These are phyloP conservation scores for Fusarium sororula DNA, from an alignment of 2,329 filamentous ascomycete species.

Conservation along the genomic window DNA sequence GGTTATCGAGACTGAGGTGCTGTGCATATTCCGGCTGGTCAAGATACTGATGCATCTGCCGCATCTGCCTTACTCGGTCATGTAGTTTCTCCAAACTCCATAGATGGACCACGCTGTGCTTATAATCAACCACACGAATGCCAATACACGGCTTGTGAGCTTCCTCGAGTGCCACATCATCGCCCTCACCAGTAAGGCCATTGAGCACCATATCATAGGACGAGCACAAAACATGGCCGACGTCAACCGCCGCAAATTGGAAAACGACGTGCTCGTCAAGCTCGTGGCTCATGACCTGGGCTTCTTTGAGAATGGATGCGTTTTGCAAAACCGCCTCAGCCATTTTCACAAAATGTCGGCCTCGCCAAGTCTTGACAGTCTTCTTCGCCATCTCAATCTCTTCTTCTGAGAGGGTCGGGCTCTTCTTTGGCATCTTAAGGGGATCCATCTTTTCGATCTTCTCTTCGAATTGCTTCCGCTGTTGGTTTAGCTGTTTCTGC, in stretches of 20 bases:
- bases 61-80: constrained; percentile 88
- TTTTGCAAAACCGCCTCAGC: constrained; percentile 90
- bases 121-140: constrained; percentile 90
- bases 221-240: constrained; percentile 87
- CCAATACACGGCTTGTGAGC: constrained; percentile 90
- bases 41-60: constrained; percentile 96
- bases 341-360: constrained; percentile 90
- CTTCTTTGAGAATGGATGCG: constrained; percentile 89
- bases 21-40: constrained; percentile 94
- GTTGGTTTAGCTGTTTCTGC: constrained; percentile 83
- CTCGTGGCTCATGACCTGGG: constrained; percentile 97
- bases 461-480: constrained; percentile 85
- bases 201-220: constrained; percentile 97
- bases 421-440: constrained; percentile 67
- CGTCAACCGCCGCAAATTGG: constrained; percentile 91
- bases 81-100: constrained; percentile 96
- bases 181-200: constrained; percentile 84
- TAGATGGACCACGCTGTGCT: constrained; percentile 83
- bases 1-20: constrained; percentile 91
- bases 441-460: constrained; percentile 81
- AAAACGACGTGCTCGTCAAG: constrained; percentile 93
- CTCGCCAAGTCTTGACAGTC: constrained; percentile 78
- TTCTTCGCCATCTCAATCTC: constrained; percentile 77
- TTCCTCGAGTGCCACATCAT: constrained; percentile 81
- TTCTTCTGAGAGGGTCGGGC: constrained; percentile 72